Evolutionary conservation across 2,329 filamentous ascomycete genomes (phyloP).

Genomic region (Penicillium expansum): DNA sequence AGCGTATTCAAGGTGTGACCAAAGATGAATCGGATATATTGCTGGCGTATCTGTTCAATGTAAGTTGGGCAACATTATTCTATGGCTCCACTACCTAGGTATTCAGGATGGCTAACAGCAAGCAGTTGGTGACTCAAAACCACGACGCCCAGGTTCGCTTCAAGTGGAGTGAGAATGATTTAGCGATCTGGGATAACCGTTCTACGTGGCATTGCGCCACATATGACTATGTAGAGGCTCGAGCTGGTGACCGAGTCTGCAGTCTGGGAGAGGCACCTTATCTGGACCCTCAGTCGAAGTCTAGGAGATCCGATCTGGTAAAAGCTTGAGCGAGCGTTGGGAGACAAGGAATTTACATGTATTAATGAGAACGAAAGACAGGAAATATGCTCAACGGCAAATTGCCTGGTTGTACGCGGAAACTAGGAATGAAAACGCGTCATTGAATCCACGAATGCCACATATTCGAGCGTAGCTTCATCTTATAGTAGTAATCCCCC

Average conservation of each 20-base stretch:
- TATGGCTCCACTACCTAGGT: not conserved
- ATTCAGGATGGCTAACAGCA: not conserved
- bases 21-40: not conserved
- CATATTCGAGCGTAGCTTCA: no score
- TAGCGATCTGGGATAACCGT: not conserved
- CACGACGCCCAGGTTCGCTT: not conserved
- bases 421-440: no score
- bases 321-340: not conserved
- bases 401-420: no score
- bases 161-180: not conserved
- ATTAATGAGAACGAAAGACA: no score
- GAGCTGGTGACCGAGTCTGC: not conserved
- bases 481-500: no score
- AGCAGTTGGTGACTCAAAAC: not conserved
- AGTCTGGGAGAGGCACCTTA: not conserved
- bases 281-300: not conserved
- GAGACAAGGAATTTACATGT: not conserved
- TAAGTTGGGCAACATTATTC: not conserved
- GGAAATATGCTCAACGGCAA: no score
- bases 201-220: not conserved
- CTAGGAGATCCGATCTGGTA: not conserved
- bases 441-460: no score
- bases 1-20: not conserved
- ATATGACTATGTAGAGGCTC: not conserved
- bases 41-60: not conserved